Evolutionary conservation across 352 stramenopile genomes (phyloP).

Genomic region (Phytophthora cryptogea): DNA sequence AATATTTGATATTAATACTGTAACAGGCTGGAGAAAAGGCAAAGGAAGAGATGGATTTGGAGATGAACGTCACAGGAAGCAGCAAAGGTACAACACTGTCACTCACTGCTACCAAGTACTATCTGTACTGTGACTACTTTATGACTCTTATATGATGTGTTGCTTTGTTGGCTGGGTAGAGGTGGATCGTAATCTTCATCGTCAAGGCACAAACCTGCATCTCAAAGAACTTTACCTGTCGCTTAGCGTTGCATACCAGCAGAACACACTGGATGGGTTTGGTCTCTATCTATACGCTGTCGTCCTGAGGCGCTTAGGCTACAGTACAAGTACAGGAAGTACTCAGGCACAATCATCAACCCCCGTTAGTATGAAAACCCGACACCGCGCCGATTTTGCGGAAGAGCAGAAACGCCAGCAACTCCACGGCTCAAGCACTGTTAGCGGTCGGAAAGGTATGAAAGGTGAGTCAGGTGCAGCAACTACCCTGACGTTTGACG

Average conservation of each 20-base stretch:
- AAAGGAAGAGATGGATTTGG: slow-evolving; percentile 79
- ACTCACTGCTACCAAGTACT: too few relatives aligned
- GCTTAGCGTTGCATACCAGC: slow-evolving; percentile 54
- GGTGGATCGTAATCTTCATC: slow-evolving; percentile 39
- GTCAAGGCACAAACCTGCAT: slow-evolving; percentile 64
- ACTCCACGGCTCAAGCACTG: slow-evolving; percentile 8
- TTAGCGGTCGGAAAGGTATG: slow-evolving; percentile 2
- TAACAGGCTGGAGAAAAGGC: slow-evolving; percentile 74
- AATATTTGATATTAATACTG: neutral
- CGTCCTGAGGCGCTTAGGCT: slow-evolving; percentile 68
- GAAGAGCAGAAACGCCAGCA: slow-evolving; percentile 53
- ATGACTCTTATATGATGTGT: neutral
- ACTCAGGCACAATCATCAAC: slow-evolving; percentile 44
- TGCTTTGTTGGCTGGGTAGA: slow-evolving; percentile 20
- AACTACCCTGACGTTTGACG: slow-evolving; percentile 42
- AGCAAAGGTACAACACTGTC: slow-evolving; percentile 30
- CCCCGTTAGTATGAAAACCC: slow-evolving; percentile 40
- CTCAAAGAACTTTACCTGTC: slow-evolving; percentile 72
- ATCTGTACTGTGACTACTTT: too few relatives aligned
- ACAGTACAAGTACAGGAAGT: slow-evolving; percentile 57
- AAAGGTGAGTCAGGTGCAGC: slow-evolving; percentile 27
- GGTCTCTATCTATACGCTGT: slow-evolving; percentile 84
- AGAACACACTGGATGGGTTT: slow-evolving; percentile 69
- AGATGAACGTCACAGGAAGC: slow-evolving; percentile 65
- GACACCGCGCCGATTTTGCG: slow-evolving; percentile 32